Evolutionary conservation across 176 grass and related monocot species (phyloP).

Genomic region (bread wheat (Triticum aestivum)): DNA sequence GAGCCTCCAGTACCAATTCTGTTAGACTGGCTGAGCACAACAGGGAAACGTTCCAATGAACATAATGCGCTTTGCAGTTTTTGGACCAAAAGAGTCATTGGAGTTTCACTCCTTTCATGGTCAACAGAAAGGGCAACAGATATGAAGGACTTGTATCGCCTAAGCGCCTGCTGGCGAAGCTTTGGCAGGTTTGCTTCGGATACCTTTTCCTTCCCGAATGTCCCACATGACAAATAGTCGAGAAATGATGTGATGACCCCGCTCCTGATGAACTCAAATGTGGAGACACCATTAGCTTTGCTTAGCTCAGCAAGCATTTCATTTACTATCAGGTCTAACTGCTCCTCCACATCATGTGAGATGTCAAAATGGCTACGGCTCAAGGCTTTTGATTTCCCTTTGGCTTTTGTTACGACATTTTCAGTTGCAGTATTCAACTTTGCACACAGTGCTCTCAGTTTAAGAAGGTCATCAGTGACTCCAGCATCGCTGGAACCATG

Average conservation of each 20-base stretch:
- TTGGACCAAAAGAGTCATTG: slow-evolving; percentile 67
- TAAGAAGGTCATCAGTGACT: slow-evolving; percentile 76
- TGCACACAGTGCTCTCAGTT: slow-evolving; percentile 61
- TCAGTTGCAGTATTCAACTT: slow-evolving; percentile 67
- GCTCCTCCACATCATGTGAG: slow-evolving; percentile 58
- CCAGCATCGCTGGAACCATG: slow-evolving; percentile 55
- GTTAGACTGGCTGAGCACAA: slow-evolving; percentile 82
- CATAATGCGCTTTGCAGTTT: slow-evolving; percentile 90
- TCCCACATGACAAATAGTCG: slow-evolving; percentile 81
- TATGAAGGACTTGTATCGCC: slow-evolving; percentile 74
- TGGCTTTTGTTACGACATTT: slow-evolving; percentile 55
- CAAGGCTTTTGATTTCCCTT: slow-evolving; percentile 77
- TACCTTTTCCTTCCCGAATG: slow-evolving; percentile 72
- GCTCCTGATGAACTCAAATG: slow-evolving; percentile 92
- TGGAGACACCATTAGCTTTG: slow-evolving; percentile 81
- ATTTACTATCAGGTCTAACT: slow-evolving; percentile 54
- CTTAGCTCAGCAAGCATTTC: slow-evolving; percentile 77
- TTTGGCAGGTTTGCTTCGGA: slow-evolving; percentile 60
- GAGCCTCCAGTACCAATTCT: slow-evolving; percentile 58
- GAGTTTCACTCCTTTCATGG: slow-evolving; percentile 41
- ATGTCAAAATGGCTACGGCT: slow-evolving; percentile 54
- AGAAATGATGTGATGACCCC: slow-evolving; percentile 67
- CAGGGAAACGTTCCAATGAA: slow-evolving; percentile 85
- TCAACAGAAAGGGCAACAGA: slow-evolving; percentile 65
- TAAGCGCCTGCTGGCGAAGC: slow-evolving; percentile 67